Conservation (phyloP, 306 rosid species). For the Gynostemma pentaphyllum region DNA sequence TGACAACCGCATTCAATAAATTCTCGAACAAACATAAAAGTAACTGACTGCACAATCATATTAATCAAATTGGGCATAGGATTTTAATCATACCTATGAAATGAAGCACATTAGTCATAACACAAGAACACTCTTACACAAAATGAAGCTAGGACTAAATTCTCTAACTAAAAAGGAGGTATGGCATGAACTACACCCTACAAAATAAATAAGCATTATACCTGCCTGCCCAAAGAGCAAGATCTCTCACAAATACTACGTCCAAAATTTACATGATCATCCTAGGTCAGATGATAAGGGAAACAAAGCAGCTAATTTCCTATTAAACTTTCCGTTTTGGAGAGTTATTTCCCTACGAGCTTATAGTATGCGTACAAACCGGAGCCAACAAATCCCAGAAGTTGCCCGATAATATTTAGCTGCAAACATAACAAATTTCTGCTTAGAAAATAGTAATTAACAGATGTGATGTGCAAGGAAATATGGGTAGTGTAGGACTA, state of each 20-base stretch:
- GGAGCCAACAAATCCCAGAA: constrained; percentile 76
- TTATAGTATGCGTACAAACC: constrained; percentile 77
- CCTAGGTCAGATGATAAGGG: background rate
- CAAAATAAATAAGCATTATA: no score
- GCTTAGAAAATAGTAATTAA: background rate
- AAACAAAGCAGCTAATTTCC: background rate
- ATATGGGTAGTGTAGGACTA: background rate
- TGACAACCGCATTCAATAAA: no score
- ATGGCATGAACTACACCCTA: no score
- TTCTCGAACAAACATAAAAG: no score
- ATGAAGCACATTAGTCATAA: no score
- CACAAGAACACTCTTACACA: no score
- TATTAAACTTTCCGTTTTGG: background rate
- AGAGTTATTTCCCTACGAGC: constrained; percentile 50
- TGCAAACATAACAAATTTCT: constrained; percentile 24
- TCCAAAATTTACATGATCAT: background rate
- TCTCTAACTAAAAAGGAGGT: no score
- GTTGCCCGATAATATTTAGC: constrained; percentile 75
- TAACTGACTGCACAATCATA: no score
- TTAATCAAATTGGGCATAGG: no score
- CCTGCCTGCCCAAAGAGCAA: background rate
- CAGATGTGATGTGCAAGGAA: background rate
- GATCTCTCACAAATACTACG: background rate
- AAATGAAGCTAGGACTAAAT: no score
- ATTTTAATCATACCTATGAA: no score